phyloP scores from a whole-genome alignment of 164 flowering plant species.

The Platanus orientalis region DNA sequence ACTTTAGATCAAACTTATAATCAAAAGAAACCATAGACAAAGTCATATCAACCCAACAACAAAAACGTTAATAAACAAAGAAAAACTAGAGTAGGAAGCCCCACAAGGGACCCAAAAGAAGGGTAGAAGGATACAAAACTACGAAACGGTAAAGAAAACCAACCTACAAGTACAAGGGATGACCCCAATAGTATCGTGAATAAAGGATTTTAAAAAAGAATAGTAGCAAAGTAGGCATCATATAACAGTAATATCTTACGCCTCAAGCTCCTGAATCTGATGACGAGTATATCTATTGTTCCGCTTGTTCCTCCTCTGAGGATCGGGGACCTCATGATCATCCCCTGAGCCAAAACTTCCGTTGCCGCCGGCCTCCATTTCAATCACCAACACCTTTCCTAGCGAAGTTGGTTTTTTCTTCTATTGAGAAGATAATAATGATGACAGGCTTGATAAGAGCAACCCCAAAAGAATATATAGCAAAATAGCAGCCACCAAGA shows the following conservation, averaged over 20 bases:
- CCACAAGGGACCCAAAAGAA: neutral
- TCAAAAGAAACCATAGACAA: neutral
- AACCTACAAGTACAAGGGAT: neutral
- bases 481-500: neutral
- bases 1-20: neutral
- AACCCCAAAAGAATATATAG: neutral
- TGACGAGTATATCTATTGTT: conserved; percentile 75
- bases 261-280: conserved; percentile 81
- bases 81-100: neutral
- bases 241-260: conserved; percentile 30
- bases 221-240: too few species aligned
- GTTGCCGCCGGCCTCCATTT: conserved; percentile 24
- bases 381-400: neutral
- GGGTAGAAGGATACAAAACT: neutral
- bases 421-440: neutral
- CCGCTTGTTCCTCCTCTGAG: conserved; percentile 57
- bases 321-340: conserved; percentile 44
- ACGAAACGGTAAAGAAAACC: neutral
- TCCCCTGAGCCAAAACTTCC: conserved; percentile 48
- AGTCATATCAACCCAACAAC: conserved; percentile 1
- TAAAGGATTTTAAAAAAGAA: neutral
- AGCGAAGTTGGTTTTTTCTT: neutral
- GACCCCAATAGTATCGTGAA: too few species aligned
- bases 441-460: neutral
- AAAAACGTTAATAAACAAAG: neutral